Base-by-base conservation (phyloP, 306 rosid genomes). In the Elaeagnus macrophylla region DNA sequence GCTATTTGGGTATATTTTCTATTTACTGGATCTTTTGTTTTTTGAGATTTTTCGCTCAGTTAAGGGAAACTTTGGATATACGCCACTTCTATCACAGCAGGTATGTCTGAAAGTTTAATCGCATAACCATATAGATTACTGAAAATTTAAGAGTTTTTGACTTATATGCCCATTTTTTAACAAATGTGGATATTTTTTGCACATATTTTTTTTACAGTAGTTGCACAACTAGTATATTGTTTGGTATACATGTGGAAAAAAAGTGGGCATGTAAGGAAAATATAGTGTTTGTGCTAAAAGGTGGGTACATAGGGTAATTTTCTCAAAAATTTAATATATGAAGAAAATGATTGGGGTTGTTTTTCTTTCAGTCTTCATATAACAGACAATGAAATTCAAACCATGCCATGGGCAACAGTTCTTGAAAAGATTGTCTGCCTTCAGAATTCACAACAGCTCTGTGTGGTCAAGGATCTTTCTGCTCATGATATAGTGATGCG, bases 331-430 rank as follows among this genome's bases (percentile, higher is more conserved):
- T 19, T n/a, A 41, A 51, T 41, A 20, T 16, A 49, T 67, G 53
- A 57, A 54, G 59, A 67, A 46, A 53, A 35, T 60, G 48, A 10
- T 9, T 16, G 14, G 20, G 59, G 20, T 39, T 25, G 32, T 25
- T 47, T 35, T 57, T 72, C 48, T 73, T 82, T 77, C 83, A 91
- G 99, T 62, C 95, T 91, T 56, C 73, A 75, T 65, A 84, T 91
- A 19, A 80, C 87, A 9, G 99, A 91, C 71, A 77, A 67, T 67
- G 95, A 82, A 69, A 84, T 91, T 77, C 83, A 91, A 68, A 84
- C 93, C n/a, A 80, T 91, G 89, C 82, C 95, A 36, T 91, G 99
- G 99, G 93, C 86, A 53, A 84, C 87, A 48, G 63, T 87, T 77
- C 72, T 87, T 59, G 96, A 91, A 62, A 84, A 84, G 75, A 82